Base-by-base conservation (phyloP, 169 alveolate genomes). In the Eimeria necatrix region DNA sequence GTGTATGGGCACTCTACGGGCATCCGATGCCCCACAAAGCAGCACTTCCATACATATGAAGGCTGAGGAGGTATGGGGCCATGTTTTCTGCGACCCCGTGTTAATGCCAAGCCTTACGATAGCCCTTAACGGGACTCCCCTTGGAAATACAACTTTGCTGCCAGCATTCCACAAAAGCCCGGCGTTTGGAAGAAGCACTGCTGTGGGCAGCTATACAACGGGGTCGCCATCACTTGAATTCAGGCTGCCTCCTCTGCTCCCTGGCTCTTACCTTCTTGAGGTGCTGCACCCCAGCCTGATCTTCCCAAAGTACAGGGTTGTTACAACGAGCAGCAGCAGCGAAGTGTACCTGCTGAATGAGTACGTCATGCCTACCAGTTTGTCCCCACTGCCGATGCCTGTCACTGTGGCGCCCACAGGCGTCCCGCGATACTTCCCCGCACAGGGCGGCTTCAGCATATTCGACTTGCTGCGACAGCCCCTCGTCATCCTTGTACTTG, bases 251-350 rank as follows among this genome's bases (percentile, higher is more conserved):
- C 92, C 80, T 7, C 61, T 85, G 56, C 92, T 85, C 18, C 92
- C 92, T 8, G 92, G 92, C 12, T 85, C 92, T 59, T 85, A 85
- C 14, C 78, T 85, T 49, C 81, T 85, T 76, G 92, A 85, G 81
- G 76, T 85, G 81, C 80, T 85, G 56, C 92, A 85, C 80, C 81
- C 80, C 61, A 59, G 80, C 48, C 80, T 85, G 41, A 56, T 60
- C 64, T 85, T 85, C 92, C 92, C 92, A 14, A 85, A 85, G 81
- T 85, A 85, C 81, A 51, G 80, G 51, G 70, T 60, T 59, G 18
- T 60, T 59, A 84, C 68, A 22, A 60, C 61, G 24, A 46, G 92
- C 92, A 20, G 81, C 26, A 51, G 80, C 46, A 60, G 60, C 26
- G 92, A 85, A 60, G 92, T 85, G 24, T 85, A 85, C 49, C 5